These are phyloP conservation scores for Euphorbia lathyris DNA, from an alignment of 345 rosid genomes.

Conservation along the genomic window DNA sequence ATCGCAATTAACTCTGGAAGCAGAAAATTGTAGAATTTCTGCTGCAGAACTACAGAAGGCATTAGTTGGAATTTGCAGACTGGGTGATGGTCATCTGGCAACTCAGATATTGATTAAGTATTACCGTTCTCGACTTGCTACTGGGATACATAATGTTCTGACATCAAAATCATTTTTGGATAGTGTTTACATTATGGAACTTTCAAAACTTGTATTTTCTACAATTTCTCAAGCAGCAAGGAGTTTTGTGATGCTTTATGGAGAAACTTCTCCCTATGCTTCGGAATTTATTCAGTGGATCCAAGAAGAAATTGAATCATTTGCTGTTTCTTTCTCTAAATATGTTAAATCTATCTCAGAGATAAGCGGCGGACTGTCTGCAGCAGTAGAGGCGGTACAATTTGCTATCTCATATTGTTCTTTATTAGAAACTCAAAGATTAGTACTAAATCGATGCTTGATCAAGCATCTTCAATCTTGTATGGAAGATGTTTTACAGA, in stretches of 20 bases:
- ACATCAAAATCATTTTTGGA: conserved; percentile 25
- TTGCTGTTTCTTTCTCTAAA: conserved; percentile 31
- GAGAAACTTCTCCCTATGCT: conserved; percentile 40
- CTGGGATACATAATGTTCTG: conserved; percentile 37
- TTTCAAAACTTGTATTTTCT: conserved; percentile 50
- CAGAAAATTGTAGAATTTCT: conserved; percentile 48
- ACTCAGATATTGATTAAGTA: conserved; percentile 46
- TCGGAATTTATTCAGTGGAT: conserved; percentile 50
- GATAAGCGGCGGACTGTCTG: conserved; percentile 37
- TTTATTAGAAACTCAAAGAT: conserved; percentile 40
- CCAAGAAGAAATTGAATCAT: conserved; percentile 41
- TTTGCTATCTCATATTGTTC: conserved; percentile 48
- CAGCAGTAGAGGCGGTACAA: conserved; percentile 45
- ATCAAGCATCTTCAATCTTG: conserved; percentile 42
- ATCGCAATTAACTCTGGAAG: conserved; percentile 35
- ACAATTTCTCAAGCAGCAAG: conserved; percentile 59
- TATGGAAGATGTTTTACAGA: conserved; percentile 44
- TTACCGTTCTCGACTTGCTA: conserved; percentile 48
- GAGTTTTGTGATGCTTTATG: conserved; percentile 46
- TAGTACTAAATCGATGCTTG: conserved; percentile 39
- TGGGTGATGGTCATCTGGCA: conserved; percentile 42
- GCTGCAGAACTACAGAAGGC: conserved; percentile 58
- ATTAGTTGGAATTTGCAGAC: conserved; percentile 42
- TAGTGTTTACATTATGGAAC: conserved; percentile 40
- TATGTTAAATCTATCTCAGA: conserved; percentile 44